A percentile compares a stretch with the other conserved stretches of the same genome.
These are phyloP conservation scores for Cladosporium colombiae DNA, from an alignment of 2,329 filamentous ascomycete genomes.

Conservation along the genomic window DNA sequence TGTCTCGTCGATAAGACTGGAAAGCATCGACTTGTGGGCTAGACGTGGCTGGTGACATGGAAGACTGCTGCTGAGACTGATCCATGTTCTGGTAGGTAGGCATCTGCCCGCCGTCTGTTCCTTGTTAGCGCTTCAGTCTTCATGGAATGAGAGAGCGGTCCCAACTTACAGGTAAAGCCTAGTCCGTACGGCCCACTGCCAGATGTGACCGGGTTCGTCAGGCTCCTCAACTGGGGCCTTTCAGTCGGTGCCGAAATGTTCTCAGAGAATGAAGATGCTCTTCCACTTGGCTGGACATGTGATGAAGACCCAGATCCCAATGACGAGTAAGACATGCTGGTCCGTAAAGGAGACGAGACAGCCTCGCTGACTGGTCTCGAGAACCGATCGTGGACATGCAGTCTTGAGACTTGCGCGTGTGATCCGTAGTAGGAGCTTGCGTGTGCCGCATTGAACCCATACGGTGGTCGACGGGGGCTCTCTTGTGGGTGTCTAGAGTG, in stretches of 20 bases:
- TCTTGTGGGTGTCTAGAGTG: constrained; percentile 25
- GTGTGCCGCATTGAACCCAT: constrained; percentile 19
- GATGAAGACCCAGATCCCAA: constrained; percentile 21
- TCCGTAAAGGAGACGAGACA: constrained; percentile 46
- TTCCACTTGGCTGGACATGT: constrained; percentile 25
- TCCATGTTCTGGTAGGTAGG: constrained; percentile 24
- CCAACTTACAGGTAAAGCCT: constrained; percentile 37
- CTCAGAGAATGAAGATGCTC: constrained; percentile 32
- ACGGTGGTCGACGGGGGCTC: constrained; percentile 27
- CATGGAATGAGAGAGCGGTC: neutral
- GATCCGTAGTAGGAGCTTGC: constrained; percentile 20
- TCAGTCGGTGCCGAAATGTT: constrained; percentile 26
- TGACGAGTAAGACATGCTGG: constrained; percentile 48
- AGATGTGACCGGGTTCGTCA: constrained; percentile 25
- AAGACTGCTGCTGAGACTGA: constrained; percentile 13
- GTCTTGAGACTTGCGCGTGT: constrained; percentile 44
- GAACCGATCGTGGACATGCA: constrained; percentile 47
- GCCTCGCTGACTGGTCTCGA: constrained; percentile 45
- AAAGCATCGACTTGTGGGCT: constrained; percentile 22
- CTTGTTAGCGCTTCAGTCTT: constrained; percentile 19
- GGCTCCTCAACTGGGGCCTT: constrained; percentile 27
- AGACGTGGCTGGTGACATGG: constrained; percentile 8
- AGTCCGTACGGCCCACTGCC: constrained; percentile 32
- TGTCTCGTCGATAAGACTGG: constrained; percentile 26
- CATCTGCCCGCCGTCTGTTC: constrained; percentile 26